A percentile compares a stretch with the other conserved stretches of the same genome.
phyloP scores from a whole-genome alignment of 148 eudicot genomes.

The Nepenthes mirabilis region DNA sequence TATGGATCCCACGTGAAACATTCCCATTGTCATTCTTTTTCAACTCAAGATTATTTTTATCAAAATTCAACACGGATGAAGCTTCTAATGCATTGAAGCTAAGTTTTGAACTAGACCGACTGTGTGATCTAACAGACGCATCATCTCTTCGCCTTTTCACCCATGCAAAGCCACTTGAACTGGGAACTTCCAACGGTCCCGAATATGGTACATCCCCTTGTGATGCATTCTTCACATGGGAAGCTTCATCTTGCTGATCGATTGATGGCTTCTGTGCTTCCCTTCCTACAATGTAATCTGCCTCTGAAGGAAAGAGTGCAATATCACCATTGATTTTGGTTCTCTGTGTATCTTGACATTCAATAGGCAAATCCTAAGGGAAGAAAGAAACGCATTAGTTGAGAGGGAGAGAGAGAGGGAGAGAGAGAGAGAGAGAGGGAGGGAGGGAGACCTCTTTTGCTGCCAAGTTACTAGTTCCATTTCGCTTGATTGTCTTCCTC shows the following conservation, averaged over 20 bases:
- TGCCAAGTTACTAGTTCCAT: constrained; percentile 45
- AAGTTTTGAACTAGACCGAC: constrained; percentile 71
- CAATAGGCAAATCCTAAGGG: constrained; percentile 37
- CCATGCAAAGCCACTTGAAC: constrained; percentile 97
- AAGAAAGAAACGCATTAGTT: background rate
- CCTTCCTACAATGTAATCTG: constrained; percentile 26
- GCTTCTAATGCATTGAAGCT: constrained; percentile 56
- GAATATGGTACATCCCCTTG: constrained; percentile 69
- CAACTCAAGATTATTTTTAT: constrained; percentile 29
- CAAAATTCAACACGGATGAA: constrained; percentile 24
- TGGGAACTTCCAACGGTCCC: constrained; percentile 78
- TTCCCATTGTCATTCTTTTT: constrained; percentile 37
- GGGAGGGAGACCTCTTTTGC: constrained; percentile 51
- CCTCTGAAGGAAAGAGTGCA: constrained; percentile 32
- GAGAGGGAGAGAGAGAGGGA: background rate
- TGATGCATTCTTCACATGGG: constrained; percentile 53
- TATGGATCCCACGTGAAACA: constrained; percentile 13
- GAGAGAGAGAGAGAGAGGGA: constrained; percentile 4
- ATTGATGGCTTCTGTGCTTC: constrained; percentile 42
- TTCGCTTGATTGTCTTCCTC: constrained; percentile 36
- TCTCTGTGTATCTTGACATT: constrained; percentile 28
- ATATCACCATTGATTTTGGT: constrained; percentile 34
- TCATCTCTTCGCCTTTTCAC: constrained; percentile 64
- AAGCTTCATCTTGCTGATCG: constrained; percentile 32
- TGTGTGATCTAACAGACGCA: constrained; percentile 48